A percentile compares a stretch with the other conserved stretches of the same genome.
These are phyloP conservation scores for Dictyostelium capitatum DNA, from an alignment of 78 protist species.

Conservation along the genomic window DNA sequence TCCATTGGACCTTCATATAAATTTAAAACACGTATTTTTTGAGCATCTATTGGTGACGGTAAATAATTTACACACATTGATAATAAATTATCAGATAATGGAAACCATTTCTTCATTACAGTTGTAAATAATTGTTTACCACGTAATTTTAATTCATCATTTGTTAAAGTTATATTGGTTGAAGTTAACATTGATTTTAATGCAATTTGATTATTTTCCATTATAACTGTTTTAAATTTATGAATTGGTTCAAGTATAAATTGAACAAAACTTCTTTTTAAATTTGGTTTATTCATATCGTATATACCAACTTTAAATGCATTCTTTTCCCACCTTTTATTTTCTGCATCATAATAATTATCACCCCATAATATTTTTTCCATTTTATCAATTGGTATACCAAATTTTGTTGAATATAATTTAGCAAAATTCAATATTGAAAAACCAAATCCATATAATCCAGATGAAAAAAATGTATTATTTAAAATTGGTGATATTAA, in stretches of 20 bases:
- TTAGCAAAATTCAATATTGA: slow-evolving; percentile 72
- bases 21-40: slow-evolving; percentile 94
- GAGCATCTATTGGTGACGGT: slow-evolving; percentile 93
- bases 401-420: slow-evolving; percentile 74
- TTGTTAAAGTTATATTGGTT: slow-evolving; percentile 37
- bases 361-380: slow-evolving; percentile 87
- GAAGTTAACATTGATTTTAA: neutral
- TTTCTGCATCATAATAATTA: slow-evolving; percentile 71
- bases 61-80: slow-evolving; percentile 80
- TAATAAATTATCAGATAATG: slow-evolving; percentile 67
- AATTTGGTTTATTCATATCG: slow-evolving; percentile 4
- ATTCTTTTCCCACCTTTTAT: slow-evolving; percentile 62
- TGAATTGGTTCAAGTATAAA: slow-evolving; percentile 86
- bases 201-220: neutral
- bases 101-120: slow-evolving; percentile 72
- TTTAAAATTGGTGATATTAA: slow-evolving; percentile 90
- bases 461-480: slow-evolving; percentile 89
- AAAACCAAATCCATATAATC: slow-evolving; percentile 92
- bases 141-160: slow-evolving; percentile 20
- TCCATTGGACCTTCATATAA: slow-evolving; percentile 98
- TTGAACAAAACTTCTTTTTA: slow-evolving; percentile 73
- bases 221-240: neutral
- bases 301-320: neutral
- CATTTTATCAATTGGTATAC: slow-evolving; percentile 30
- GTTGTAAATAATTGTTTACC: slow-evolving; percentile 37